Percentiles rank a stretch among this genome's conserved stretches.
Conservation (phyloP, 345 rosid species). For the Mercurialis annua region DNA sequence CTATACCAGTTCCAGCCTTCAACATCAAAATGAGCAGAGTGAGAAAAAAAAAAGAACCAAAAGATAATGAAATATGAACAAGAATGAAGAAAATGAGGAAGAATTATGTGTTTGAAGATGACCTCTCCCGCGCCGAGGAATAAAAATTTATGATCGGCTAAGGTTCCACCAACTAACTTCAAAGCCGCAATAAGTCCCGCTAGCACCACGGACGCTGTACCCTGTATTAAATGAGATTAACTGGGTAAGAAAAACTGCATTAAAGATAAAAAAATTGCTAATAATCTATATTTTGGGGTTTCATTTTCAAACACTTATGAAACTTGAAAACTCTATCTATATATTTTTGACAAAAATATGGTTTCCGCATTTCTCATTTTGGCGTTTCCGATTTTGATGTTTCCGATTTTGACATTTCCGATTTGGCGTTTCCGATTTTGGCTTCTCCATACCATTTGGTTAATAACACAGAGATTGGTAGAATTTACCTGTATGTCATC, state of each 20-base stretch:
- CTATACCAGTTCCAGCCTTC: slow-evolving; percentile 99
- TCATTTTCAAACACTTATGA: too few relatives aligned
- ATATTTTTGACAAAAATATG: too few relatives aligned
- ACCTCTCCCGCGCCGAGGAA: slow-evolving; percentile 99
- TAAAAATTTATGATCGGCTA: slow-evolving; percentile 76
- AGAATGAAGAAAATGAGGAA: background rate
- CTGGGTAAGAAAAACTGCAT: background rate
- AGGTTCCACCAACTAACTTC: slow-evolving; percentile 59
- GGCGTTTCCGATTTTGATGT: too few relatives aligned
- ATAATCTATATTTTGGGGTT: too few relatives aligned
- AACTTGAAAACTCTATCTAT: too few relatives aligned
- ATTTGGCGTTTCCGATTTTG: too few relatives aligned
- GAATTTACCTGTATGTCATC: slow-evolving; percentile 86
- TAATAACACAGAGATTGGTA: too few relatives aligned
- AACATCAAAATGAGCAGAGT: slow-evolving; percentile 9
- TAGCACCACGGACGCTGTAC: slow-evolving; percentile 92
- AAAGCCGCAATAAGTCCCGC: slow-evolving; percentile 81
- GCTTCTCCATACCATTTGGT: too few relatives aligned
- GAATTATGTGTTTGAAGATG: slow-evolving; percentile 20
- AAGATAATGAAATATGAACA: background rate
- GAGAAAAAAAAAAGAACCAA: slow-evolving; percentile 3
- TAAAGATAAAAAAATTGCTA: slow-evolving; percentile 1
- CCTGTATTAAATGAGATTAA: slow-evolving; percentile 40
- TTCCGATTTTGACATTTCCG: too few relatives aligned
- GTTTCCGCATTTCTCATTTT: too few relatives aligned